A percentile compares a stretch with the other conserved stretches of the same genome.
Evolutionary conservation across 139 green algal genomes (phyloP).

Genomic region (Astrephomene gubernaculifera): DNA sequence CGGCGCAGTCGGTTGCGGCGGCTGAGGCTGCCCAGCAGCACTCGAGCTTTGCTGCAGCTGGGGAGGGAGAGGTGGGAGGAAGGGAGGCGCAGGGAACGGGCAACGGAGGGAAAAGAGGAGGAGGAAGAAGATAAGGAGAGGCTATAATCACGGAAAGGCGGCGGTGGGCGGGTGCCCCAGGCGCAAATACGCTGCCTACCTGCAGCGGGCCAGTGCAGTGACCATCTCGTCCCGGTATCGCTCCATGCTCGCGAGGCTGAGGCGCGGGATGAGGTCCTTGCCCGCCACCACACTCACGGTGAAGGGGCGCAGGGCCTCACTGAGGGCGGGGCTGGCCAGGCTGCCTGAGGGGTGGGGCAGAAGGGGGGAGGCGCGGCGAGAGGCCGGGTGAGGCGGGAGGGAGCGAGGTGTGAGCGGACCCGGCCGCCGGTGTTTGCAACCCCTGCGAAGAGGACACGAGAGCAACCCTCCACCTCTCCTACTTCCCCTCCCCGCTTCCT

Average conservation of each 20-base stretch:
- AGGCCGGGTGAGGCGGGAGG: no score
- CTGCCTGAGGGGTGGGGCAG: slow-evolving; percentile 1
- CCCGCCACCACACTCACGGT: slow-evolving; percentile 66
- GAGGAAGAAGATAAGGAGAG: no score
- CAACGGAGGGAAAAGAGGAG: no score
- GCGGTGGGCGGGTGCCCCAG: no score
- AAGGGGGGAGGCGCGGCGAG: slow-evolving; percentile 22
- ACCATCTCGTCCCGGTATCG: slow-evolving; percentile 38
- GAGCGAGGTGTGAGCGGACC: no score
- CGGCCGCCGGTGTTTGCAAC: no score
- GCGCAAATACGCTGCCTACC: no score
- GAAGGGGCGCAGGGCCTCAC: slow-evolving; percentile 41
- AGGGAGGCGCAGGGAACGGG: no score
- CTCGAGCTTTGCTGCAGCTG: slow-evolving; percentile 14
- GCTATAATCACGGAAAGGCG: no score
- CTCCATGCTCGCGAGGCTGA: slow-evolving; percentile 59
- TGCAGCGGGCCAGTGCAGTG: slow-evolving; percentile 35
- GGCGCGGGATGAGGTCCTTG: slow-evolving; percentile 74
- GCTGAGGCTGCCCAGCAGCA: slow-evolving; percentile 27
- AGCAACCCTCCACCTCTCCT: no score
- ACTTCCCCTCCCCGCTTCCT: no score
- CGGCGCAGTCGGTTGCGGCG: slow-evolving; percentile 6
- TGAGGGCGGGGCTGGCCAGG: slow-evolving; percentile 36
- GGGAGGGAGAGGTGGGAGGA: background rate
- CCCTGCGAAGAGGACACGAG: no score